These are phyloP conservation scores for Beta lomatogona DNA, from an alignment of 179 eudicot genomes.

Conservation along the genomic window DNA sequence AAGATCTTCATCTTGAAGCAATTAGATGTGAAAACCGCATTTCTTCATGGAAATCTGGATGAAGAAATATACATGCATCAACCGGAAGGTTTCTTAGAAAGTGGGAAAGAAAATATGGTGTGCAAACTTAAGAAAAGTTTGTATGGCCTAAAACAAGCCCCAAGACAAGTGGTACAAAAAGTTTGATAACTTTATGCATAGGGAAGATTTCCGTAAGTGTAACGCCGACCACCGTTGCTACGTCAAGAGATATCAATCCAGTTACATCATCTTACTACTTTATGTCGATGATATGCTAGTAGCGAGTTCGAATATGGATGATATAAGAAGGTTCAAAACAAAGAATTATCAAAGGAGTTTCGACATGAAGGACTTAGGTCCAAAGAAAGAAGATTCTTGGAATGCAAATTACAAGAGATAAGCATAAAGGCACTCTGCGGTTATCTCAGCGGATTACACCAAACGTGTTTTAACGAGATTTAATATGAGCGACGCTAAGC, in stretches of 20 bases:
- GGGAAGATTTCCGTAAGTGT: not conserved
- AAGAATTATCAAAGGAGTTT: slow-evolving; percentile 7
- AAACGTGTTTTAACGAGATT: not conserved
- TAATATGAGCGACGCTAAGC: not conserved
- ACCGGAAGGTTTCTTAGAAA: not conserved
- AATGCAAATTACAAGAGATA: slow-evolving; percentile 5
- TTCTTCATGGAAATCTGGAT: slow-evolving; percentile 1
- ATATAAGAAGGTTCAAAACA: not conserved
- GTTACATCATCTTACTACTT: slow-evolving; percentile 10
- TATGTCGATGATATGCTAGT: slow-evolving; percentile 8
- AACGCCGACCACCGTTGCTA: not conserved
- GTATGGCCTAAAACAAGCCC: slow-evolving; percentile 1
- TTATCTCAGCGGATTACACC: not conserved
- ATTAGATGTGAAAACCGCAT: slow-evolving; percentile 1
- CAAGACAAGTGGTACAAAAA: not conserved
- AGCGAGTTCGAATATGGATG: not conserved
- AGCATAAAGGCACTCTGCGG: not conserved
- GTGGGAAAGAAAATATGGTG: not conserved
- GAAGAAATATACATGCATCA: slow-evolving; percentile 9
- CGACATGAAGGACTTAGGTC: not conserved
- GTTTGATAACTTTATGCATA: not conserved
- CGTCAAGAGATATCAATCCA: slow-evolving; percentile 4
- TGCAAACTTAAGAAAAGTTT: not conserved
- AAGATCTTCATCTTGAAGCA: slow-evolving; percentile 1
- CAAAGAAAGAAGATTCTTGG: slow-evolving; percentile 4